These are phyloP conservation scores for Serendipita sp. DNA, from an alignment of 768 basidiomycete species.

Conservation along the genomic window DNA sequence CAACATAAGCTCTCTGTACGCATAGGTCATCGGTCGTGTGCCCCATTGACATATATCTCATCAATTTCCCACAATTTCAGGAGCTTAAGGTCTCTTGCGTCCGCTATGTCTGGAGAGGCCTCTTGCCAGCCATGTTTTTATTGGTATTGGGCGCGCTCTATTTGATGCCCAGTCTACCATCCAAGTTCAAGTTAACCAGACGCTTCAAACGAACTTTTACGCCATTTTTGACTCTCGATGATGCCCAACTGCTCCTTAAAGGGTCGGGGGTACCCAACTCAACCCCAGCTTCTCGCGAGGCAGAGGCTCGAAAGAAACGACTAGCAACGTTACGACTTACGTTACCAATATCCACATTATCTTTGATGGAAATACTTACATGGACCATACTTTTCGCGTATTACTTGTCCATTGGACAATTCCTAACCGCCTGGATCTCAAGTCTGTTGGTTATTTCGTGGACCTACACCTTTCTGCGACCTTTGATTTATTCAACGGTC, in stretches of 20 bases:
- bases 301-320: not conserved
- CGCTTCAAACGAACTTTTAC: not conserved
- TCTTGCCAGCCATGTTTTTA: not conserved
- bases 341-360: slow-evolving; percentile 2
- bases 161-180: not conserved
- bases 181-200: not conserved
- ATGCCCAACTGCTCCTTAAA: not conserved
- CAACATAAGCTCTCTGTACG: too few relatives aligned
- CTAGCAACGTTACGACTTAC: not conserved
- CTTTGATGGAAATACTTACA: not conserved
- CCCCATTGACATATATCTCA: too few relatives aligned
- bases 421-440: too few relatives aligned
- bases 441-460: slow-evolving; percentile 25
- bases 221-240: not conserved
- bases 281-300: not conserved
- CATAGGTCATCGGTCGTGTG: too few relatives aligned
- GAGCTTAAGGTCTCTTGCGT: not conserved
- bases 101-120: slow-evolving; percentile 2
- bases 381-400: not conserved
- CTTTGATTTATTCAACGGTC: slow-evolving; percentile 33
- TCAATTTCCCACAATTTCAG: not conserved
- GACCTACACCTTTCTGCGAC: slow-evolving; percentile 48
- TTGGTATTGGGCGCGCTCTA: not conserved
- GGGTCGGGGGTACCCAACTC: not conserved
- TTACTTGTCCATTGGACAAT: not conserved